phyloP scores from a whole-genome alignment of 2,329 filamentous ascomycete genomes.

The Stagonosporopsis rhizophila region DNA sequence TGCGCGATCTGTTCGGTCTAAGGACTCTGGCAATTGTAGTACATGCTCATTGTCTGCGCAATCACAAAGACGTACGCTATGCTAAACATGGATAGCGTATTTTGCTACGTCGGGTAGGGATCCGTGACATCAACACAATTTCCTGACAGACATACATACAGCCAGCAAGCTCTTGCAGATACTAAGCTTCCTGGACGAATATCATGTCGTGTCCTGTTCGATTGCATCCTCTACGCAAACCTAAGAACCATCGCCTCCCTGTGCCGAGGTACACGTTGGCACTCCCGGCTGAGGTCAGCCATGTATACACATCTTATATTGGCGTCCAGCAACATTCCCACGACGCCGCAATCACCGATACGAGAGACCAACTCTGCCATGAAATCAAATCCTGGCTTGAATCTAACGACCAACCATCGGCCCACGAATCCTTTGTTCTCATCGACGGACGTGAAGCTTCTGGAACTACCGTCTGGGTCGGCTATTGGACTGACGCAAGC shows the following conservation, averaged over 20 bases:
- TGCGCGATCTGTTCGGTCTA: too few relatives aligned
- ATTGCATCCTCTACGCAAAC: constrained; percentile 42
- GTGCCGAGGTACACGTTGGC: constrained; percentile 43
- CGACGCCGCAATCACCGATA: constrained; percentile 1
- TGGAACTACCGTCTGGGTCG: constrained; percentile 40
- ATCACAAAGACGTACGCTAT: neutral
- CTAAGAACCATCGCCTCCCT: constrained; percentile 41
- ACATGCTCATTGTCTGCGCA: neutral
- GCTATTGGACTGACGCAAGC: constrained; percentile 39
- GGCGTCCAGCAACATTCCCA: constrained; percentile 39
- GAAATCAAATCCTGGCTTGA: constrained; percentile 31
- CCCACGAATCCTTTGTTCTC: constrained; percentile 37
- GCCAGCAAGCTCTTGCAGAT: neutral
- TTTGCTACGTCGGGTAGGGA: neutral
- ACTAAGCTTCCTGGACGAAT: neutral
- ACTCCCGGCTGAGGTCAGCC: constrained; percentile 28
- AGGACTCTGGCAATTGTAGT: neutral
- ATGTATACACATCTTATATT: constrained; percentile 43
- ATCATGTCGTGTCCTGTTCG: constrained; percentile 29
- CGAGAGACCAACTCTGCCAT: constrained; percentile 17
- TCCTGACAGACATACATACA: too few relatives aligned
- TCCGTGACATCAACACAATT: neutral
- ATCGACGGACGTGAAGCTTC: constrained; percentile 35
- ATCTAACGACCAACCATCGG: constrained; percentile 9
- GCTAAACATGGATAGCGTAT: neutral